Evolutionary conservation across 768 basidiomycete genomes (phyloP), one percentile per base, ranked within the genome.

Genomic region (Mycena venus): DNA sequence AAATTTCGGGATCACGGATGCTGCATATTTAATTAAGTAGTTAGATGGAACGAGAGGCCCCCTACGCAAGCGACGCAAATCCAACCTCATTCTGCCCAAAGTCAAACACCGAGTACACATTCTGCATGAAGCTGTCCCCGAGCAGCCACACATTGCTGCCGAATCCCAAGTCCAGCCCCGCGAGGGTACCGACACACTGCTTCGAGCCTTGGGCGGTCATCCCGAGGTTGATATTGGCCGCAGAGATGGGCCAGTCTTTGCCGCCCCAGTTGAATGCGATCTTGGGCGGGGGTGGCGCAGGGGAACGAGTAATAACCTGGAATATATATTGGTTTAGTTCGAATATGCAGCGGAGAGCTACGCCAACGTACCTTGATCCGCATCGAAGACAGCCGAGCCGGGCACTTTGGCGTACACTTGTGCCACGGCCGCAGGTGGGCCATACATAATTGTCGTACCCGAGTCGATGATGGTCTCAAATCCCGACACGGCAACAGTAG

Each of bases 141-240:
- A 90, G 84, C 63, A 88, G 76, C 81, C 75, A 72, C 29, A 62
- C 53, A 23, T 27, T 68, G 32, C 38, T 4, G 32, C 73, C 74
- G 6, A 78, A 49, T 14, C 77, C 82, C 47, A 80, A 34, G 47
- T 86, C 79, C n/a, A 87, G 86, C 8, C 87, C 81, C 6, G 86
- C 85, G 77, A 94, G 88, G 4, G 90, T 90, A 36, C 91, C 90
- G 0, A 86, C 79, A 78, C 93, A 82, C 12, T 49, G 27, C 23
- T 49, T 90, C 51, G 85, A 82, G 17, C 90, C 91, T 66, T 89
- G 70, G 67, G 83, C 85, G 47, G 77, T 72, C 74, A 12, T 34
- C 17, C 90, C 79, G n/a, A 90, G 67, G 17, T 90, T 89, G 63
- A 82, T 80, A 25, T 42, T 80, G 14, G 83, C 71, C 61, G 90